Evolutionary conservation across 2,329 filamentous ascomycete genomes (phyloP).

Genomic region (Ophiocordyceps camponoti-saundersi): DNA sequence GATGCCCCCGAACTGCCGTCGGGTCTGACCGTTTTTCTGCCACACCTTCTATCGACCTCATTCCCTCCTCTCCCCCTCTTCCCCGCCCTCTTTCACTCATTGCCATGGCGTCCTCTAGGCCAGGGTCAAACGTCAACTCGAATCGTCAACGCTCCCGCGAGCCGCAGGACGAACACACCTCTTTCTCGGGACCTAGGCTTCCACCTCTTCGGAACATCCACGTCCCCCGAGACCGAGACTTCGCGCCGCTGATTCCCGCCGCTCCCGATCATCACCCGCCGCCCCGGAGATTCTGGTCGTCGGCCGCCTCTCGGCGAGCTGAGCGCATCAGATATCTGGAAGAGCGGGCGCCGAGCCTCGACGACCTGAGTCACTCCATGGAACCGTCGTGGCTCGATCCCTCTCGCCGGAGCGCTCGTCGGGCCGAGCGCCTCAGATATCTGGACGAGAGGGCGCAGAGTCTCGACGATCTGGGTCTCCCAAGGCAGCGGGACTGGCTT

Average conservation of each 20-base stretch:
- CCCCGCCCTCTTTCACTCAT: not conserved
- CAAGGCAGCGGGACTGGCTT: not conserved
- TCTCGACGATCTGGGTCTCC: not conserved
- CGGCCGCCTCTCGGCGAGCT: slow-evolving; percentile 13
- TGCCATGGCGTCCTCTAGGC: slow-evolving; percentile 14
- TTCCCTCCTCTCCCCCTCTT: not conserved
- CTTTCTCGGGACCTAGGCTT: slow-evolving; percentile 13
- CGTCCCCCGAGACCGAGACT: slow-evolving; percentile 12
- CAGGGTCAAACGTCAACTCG: slow-evolving; percentile 13
- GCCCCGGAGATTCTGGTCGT: slow-evolving; percentile 8
- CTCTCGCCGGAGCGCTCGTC: slow-evolving; percentile 5
- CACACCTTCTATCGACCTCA: not conserved
- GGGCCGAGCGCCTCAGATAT: not conserved
- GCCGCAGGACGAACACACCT: slow-evolving; percentile 13
- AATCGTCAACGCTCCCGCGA: slow-evolving; percentile 14
- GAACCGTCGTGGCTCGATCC: slow-evolving; percentile 11
- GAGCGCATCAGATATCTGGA: slow-evolving; percentile 19
- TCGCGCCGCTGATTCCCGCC: slow-evolving; percentile 4
- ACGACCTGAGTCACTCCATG: slow-evolving; percentile 11
- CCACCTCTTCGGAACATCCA: slow-evolving; percentile 15
- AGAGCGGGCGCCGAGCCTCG: slow-evolving; percentile 9
- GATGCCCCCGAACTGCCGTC: not conserved
- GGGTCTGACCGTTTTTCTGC: not conserved
- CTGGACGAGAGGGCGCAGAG: not conserved
- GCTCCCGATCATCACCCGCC: slow-evolving; percentile 1